Conservation (phyloP, 2,329 filamentous ascomycete genomes). For the Geosmithia flava region DNA sequence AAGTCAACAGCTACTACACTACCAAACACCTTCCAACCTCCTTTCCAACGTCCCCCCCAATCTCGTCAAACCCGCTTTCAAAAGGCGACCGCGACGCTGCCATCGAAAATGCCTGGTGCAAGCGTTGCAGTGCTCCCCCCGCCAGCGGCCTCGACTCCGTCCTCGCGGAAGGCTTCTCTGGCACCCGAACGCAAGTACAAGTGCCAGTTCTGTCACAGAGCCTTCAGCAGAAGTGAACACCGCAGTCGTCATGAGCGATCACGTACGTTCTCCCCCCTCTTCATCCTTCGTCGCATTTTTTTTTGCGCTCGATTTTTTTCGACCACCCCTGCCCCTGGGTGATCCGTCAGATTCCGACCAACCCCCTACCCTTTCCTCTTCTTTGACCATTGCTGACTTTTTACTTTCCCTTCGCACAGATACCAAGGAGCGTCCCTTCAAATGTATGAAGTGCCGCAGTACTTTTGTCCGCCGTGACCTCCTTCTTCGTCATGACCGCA, state of each 20-base stretch:
- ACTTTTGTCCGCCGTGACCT: constrained; percentile 97
- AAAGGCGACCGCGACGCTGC: constrained; percentile 16
- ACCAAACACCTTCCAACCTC: neutral
- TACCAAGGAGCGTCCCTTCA: constrained; percentile 97
- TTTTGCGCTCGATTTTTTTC: constrained; percentile 1
- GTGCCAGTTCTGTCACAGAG: constrained; percentile 95
- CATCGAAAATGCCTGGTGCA: constrained; percentile 55
- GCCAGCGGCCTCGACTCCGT: constrained; percentile 54
- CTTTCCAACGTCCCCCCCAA: constrained; percentile 1
- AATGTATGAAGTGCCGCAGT: constrained; percentile 95
- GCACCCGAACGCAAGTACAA: constrained; percentile 98
- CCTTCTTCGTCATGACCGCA: constrained; percentile 91
- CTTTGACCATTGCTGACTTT: neutral
- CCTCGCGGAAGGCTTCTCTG: constrained; percentile 61
- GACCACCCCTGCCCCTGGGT: neutral
- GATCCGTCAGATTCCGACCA: neutral
- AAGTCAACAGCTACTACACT: neutral
- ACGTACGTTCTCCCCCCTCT: constrained; percentile 55
- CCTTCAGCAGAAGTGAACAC: constrained; percentile 95
- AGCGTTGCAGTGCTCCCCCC: constrained; percentile 53
- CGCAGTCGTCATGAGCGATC: constrained; percentile 93
- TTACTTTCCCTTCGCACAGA: constrained; percentile 39
- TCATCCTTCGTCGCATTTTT: neutral
- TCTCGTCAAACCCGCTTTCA: constrained; percentile 3
- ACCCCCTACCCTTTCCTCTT: neutral